A percentile compares a stretch with the other conserved stretches of the same genome.
These are phyloP conservation scores for Epichloe amarillans DNA, from an alignment of 2,329 filamentous ascomycete species.

Conservation along the genomic window DNA sequence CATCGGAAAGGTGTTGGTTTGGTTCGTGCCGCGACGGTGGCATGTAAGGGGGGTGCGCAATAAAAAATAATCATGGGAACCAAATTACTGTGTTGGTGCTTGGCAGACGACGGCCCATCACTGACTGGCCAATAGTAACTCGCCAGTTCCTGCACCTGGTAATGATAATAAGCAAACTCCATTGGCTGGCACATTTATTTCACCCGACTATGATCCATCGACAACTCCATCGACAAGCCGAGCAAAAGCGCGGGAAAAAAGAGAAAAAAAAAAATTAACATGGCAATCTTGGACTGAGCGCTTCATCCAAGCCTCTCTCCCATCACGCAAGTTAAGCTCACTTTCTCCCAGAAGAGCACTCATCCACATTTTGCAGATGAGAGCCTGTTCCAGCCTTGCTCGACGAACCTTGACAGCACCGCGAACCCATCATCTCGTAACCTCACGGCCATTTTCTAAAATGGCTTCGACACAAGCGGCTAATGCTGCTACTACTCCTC, in stretches of 20 bases:
- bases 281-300: not conserved
- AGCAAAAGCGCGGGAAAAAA: not conserved
- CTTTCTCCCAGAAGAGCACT: not conserved
- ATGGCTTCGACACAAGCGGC: conserved; percentile 8
- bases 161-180: not conserved
- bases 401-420: not conserved
- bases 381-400: conserved; percentile 3
- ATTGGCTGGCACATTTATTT: not conserved
- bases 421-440: not conserved
- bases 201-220: too few relatives aligned
- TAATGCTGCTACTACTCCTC: not conserved
- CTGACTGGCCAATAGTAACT: conserved; percentile 2
- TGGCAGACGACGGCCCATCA: not conserved
- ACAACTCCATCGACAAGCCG: too few relatives aligned
- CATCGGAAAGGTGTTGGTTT: too few relatives aligned
- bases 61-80: too few relatives aligned
- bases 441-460: conserved; percentile 1
- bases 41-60: too few relatives aligned
- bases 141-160: not conserved
- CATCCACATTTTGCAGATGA: conserved; percentile 6
- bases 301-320: not conserved
- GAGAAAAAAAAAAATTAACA: too few relatives aligned
- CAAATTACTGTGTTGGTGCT: too few relatives aligned
- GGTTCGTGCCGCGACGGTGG: too few relatives aligned
- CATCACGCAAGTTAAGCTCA: too few relatives aligned